phyloP scores from a whole-genome alignment of 768 basidiomycete species.

The Lentinula aciculospora region DNA sequence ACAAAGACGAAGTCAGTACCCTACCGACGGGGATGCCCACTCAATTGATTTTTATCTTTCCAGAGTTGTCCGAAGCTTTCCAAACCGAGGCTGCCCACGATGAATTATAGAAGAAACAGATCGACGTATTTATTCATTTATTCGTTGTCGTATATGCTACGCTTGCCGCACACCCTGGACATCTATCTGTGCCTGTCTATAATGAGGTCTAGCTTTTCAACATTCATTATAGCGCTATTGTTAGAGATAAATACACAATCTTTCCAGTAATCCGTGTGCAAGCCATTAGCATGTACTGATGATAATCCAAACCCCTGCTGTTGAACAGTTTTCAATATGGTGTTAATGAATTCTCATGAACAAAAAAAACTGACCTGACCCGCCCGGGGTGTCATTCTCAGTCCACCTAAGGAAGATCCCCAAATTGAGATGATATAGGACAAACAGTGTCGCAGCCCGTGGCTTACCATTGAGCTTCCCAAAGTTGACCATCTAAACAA shows the following conservation, averaged over 20 bases:
- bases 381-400: constrained; percentile 47
- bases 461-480: constrained; percentile 49
- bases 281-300: background rate
- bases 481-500: constrained; percentile 40
- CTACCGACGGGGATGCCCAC: background rate
- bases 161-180: no score
- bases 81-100: constrained; percentile 31
- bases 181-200: no score
- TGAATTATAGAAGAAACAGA: constrained; percentile 27
- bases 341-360: background rate
- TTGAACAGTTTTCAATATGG: background rate
- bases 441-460: background rate
- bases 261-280: background rate
- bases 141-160: background rate
- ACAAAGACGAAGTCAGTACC: constrained; percentile 67
- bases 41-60: constrained; percentile 1
- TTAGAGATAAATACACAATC: background rate
- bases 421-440: background rate
- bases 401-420: constrained; percentile 37
- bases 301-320: background rate
- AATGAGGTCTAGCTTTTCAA: no score
- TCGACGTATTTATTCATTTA: background rate
- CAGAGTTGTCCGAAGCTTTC: constrained; percentile 56
- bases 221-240: no score
- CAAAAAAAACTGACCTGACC: background rate